Conservation (phyloP, 2,329 filamentous ascomycete species). For the Fusarium sp. region DNA sequence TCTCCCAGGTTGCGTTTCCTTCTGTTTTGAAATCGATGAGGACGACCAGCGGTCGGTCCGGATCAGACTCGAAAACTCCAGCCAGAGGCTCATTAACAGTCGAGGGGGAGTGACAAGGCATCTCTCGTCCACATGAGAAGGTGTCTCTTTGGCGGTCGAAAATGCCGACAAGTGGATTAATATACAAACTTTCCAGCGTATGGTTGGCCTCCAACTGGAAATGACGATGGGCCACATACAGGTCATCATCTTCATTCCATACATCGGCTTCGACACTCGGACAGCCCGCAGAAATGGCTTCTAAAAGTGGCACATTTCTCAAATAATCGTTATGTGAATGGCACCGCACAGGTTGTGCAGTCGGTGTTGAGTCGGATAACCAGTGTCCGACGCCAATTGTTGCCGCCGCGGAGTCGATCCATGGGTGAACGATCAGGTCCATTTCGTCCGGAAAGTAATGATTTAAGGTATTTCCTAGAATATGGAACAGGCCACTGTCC, state of each 20-base stretch:
- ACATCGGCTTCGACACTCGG: neutral
- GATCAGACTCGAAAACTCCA: neutral
- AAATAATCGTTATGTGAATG: neutral
- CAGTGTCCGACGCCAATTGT: neutral
- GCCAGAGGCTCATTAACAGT: neutral
- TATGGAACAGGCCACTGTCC: neutral
- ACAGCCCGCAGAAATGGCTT: neutral
- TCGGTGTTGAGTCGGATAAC: neutral
- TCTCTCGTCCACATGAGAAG: neutral
- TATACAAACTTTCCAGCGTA: neutral
- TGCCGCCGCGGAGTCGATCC: neutral
- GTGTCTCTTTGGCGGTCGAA: neutral
- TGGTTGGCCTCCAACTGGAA: neutral
- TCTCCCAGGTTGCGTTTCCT: neutral
- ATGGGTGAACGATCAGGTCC: neutral
- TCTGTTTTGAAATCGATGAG: neutral
- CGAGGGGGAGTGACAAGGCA: neutral
- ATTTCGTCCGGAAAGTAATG: neutral
- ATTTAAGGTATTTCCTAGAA: neutral
- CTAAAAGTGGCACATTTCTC: neutral
- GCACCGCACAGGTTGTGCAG: neutral
- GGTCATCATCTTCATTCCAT: neutral
- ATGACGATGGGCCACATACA: neutral
- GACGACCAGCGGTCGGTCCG: neutral
- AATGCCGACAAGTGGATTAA: neutral